Evolutionary conservation across 1,284 basidiomycete genomes (phyloP).

Genomic region (Malassezia sp.): DNA sequence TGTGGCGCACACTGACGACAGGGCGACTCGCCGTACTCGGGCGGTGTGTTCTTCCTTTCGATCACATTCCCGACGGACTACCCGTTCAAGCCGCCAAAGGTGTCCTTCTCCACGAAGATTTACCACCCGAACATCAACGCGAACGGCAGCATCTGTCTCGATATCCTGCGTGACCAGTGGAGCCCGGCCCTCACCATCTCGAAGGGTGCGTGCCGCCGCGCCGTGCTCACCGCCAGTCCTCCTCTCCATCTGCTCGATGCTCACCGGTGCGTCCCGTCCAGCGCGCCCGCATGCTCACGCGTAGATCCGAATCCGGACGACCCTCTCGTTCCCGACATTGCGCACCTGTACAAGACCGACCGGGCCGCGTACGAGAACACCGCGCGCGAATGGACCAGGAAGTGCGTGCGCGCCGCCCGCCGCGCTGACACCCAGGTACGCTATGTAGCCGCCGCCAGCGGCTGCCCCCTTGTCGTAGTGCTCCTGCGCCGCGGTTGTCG

Average conservation of each 20-base stretch:
- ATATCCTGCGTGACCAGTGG: conserved; percentile 76
- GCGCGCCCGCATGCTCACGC: background rate
- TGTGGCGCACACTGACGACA: conserved; percentile 2
- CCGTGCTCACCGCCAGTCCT: conserved; percentile 20
- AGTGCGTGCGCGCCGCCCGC: conserved; percentile 22
- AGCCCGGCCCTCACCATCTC: conserved; percentile 89
- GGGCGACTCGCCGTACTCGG: conserved; percentile 38
- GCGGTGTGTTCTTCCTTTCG: conserved; percentile 39
- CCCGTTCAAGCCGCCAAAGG: conserved; percentile 70
- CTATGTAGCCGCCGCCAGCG: too few species aligned
- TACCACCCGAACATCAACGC: conserved; percentile 98
- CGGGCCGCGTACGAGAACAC: conserved; percentile 45
- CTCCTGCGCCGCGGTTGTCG: too few species aligned
- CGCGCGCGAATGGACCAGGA: conserved; percentile 45
- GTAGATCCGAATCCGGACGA: conserved; percentile 46
- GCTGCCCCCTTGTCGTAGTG: too few species aligned
- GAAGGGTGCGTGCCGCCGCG: conserved; percentile 51
- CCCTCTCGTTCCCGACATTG: conserved; percentile 46
- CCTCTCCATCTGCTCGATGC: conserved; percentile 45
- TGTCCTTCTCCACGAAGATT: conserved; percentile 97
- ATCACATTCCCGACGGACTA: conserved; percentile 59
- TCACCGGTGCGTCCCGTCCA: conserved; percentile 23
- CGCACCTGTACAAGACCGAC: conserved; percentile 46
- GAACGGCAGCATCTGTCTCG: conserved; percentile 95
- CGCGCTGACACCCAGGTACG: conserved; percentile 11